These are phyloP conservation scores for Fusarium cicatricum DNA, from an alignment of 2,329 filamentous ascomycete genomes.

Conservation along the genomic window DNA sequence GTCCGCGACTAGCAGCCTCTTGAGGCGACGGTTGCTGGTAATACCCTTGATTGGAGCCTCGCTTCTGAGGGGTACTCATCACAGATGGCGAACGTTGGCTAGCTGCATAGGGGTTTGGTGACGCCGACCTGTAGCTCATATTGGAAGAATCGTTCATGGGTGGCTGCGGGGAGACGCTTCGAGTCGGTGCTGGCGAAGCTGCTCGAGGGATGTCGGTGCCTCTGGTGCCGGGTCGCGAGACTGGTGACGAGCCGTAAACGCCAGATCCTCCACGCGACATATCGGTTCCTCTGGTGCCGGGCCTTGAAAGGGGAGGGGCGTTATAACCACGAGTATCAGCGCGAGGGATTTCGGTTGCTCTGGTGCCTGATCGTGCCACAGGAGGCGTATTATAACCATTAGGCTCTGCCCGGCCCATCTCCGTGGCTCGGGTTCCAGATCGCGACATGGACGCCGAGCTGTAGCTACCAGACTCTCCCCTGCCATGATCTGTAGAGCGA, in stretches of 20 bases:
- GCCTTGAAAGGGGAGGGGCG: constrained; percentile 54
- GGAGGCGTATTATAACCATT: constrained; percentile 21
- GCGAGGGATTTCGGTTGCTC: constrained; percentile 34
- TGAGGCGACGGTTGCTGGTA: constrained; percentile 62
- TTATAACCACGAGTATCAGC: constrained; percentile 38
- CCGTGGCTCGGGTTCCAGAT: constrained; percentile 35
- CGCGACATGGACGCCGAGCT: constrained; percentile 36
- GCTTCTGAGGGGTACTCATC: constrained; percentile 52
- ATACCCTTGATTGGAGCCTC: constrained; percentile 59
- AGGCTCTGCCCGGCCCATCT: constrained; percentile 25
- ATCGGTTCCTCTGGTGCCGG: constrained; percentile 47
- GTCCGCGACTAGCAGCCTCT: constrained; percentile 54
- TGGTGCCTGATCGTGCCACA: constrained; percentile 36
- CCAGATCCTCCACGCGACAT: constrained; percentile 42
- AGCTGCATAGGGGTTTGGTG: constrained; percentile 69
- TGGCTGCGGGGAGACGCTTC: constrained; percentile 70
- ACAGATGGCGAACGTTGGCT: constrained; percentile 50
- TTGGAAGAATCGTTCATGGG: constrained; percentile 55
- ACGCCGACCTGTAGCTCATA: constrained; percentile 58
- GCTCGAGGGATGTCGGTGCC: constrained; percentile 66
- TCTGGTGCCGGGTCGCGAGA: constrained; percentile 66
- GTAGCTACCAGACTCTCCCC: constrained; percentile 42
- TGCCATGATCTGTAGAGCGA: constrained; percentile 24
- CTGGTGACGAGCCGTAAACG: constrained; percentile 47
- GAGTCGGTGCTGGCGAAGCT: constrained; percentile 73